Conservation (phyloP, 225 moss, liverwort and hornwort genomes). For the Rhytidiadelphus loreus region DNA sequence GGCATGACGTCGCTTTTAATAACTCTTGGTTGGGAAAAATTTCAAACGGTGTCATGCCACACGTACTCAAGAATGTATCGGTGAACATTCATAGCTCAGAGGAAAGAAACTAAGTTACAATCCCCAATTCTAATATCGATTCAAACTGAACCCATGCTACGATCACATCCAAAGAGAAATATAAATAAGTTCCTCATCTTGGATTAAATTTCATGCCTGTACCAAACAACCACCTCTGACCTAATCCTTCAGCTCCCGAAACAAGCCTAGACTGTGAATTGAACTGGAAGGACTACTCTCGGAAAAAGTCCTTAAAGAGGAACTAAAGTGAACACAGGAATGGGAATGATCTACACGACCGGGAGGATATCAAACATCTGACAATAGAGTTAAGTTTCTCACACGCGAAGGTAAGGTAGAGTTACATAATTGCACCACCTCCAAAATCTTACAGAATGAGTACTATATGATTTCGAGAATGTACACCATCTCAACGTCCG, state of each 20-base stretch:
- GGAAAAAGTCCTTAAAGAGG: neutral
- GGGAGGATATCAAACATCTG: neutral
- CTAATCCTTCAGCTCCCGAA: neutral
- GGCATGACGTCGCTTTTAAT: neutral
- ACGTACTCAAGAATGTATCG: neutral
- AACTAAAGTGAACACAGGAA: neutral
- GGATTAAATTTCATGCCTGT: neutral
- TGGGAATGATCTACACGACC: neutral
- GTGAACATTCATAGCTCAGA: neutral
- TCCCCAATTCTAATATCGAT: neutral
- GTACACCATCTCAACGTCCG: neutral
- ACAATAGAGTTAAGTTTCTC: neutral
- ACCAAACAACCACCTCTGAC: neutral
- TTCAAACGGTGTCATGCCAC: neutral
- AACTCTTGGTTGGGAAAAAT: neutral
- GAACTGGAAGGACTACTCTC: neutral
- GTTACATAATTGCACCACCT: neutral
- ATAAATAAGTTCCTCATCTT: neutral
- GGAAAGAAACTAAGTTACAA: neutral
- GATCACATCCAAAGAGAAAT: conserved; percentile 26
- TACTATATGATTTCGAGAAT: neutral
- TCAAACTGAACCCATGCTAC: neutral
- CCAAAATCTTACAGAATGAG: neutral
- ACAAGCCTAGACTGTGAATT: neutral
- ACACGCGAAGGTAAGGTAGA: neutral